These are phyloP conservation scores for Dactylorhiza incarnata DNA, from an alignment of 106 monocot genomes.

Conservation along the genomic window DNA sequence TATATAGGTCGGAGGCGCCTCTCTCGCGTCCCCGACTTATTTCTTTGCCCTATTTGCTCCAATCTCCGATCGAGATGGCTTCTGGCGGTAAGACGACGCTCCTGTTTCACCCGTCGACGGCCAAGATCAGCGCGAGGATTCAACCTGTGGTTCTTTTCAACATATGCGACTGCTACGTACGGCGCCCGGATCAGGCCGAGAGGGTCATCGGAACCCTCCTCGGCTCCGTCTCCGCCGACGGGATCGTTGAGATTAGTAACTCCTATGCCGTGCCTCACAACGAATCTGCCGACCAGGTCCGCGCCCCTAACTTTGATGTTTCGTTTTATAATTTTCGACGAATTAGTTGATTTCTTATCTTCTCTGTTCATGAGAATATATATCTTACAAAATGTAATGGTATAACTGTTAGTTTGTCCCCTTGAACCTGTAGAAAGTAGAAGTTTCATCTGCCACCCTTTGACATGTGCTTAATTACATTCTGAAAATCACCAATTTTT, in stretches of 20 bases:
- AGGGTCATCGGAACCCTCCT: constrained; percentile 53
- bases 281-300: constrained; percentile 51
- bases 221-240: constrained; percentile 38
- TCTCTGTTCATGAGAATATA: not conserved
- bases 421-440: not conserved
- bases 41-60: not conserved
- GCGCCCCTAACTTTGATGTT: not conserved
- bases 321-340: not conserved
- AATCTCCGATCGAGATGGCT: constrained; percentile 1
- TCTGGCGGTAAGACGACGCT: constrained; percentile 15
- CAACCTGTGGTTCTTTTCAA: constrained; percentile 59
- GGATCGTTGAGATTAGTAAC: constrained; percentile 46
- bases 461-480: not conserved
- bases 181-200: constrained; percentile 54
- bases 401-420: not conserved
- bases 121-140: constrained; percentile 31
- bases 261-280: constrained; percentile 64
- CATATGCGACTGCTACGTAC: constrained; percentile 58
- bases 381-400: not conserved
- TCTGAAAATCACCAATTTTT: not conserved
- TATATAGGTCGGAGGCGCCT: too few species aligned
- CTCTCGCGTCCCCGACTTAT: too few species aligned
- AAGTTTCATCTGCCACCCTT: not conserved
- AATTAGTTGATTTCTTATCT: not conserved
- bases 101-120: constrained; percentile 26